phyloP scores from a whole-genome alignment of 2,329 filamentous ascomycete species.

The Orbilia quercus region DNA sequence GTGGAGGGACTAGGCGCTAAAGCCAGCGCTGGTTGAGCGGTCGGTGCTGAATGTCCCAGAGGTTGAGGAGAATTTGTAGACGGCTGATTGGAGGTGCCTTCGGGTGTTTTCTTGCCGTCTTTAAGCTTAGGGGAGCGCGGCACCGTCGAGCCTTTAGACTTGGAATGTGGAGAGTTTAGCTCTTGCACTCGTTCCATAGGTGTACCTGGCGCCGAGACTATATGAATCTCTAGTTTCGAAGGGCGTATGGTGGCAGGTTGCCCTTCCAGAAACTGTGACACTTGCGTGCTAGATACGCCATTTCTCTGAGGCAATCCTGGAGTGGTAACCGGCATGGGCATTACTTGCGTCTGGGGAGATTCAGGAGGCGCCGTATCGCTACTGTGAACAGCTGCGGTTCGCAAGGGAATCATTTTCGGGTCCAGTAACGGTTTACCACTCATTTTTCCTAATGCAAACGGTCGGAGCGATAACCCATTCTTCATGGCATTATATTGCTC shows the following conservation, averaged over 20 bases:
- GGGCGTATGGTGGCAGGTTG: background rate
- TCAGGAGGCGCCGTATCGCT: slow-evolving; percentile 14
- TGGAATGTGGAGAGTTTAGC: background rate
- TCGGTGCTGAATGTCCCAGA: background rate
- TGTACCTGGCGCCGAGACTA: no score
- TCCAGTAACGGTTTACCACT: slow-evolving; percentile 23
- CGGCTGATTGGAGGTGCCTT: background rate
- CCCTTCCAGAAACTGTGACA: background rate
- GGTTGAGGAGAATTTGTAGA: background rate
- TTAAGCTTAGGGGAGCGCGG: slow-evolving; percentile 5
- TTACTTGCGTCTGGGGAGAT: background rate
- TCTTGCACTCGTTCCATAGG: background rate
- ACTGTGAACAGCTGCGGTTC: background rate
- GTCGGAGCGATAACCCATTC: slow-evolving; percentile 1
- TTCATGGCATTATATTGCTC: slow-evolving; percentile 32
- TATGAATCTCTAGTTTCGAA: background rate
- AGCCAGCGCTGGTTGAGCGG: background rate
- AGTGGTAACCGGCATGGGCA: slow-evolving; percentile 4
- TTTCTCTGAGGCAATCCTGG: slow-evolving; percentile 2
- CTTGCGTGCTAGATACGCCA: slow-evolving; percentile 4
- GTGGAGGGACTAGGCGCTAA: no score
- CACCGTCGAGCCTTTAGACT: background rate
- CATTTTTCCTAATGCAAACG: background rate
- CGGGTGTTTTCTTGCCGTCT: slow-evolving; percentile 5
- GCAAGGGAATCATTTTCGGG: background rate